Evolutionary conservation across 352 stramenopile species (phyloP).

Genomic region (Pythium rishiriense): DNA sequence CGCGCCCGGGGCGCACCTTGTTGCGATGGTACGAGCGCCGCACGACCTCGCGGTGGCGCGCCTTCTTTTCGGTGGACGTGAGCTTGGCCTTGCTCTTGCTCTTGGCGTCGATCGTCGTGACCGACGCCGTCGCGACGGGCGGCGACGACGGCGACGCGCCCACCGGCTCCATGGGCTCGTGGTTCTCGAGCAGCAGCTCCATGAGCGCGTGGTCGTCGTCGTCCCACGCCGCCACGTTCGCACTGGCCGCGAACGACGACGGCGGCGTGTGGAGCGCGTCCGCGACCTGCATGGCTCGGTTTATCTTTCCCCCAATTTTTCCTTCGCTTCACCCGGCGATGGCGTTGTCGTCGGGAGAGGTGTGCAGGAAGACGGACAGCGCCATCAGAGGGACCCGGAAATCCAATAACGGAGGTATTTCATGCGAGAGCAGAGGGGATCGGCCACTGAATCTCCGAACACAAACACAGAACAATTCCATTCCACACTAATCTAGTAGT

Average conservation of each 20-base stretch:
- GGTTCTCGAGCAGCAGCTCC: slow-evolving; percentile 27
- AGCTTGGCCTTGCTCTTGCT: slow-evolving; percentile 45
- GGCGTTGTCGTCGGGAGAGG: neutral
- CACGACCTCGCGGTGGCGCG: slow-evolving; percentile 68
- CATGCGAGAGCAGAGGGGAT: neutral
- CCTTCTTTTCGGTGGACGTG: slow-evolving; percentile 54
- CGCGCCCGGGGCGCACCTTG: slow-evolving; percentile 60
- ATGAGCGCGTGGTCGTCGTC: slow-evolving; percentile 32
- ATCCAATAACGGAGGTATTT: neutral
- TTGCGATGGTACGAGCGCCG: slow-evolving; percentile 76
- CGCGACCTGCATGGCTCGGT: slow-evolving; percentile 8
- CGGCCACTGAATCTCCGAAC: slow-evolving; percentile 3
- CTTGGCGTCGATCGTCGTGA: slow-evolving; percentile 21
- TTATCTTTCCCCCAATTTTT: neutral
- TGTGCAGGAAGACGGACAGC: neutral
- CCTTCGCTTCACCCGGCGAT: neutral
- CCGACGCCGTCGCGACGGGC: neutral
- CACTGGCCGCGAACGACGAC: neutral
- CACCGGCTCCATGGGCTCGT: neutral
- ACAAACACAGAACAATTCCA: neutral
- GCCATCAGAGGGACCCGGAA: slow-evolving; percentile 6
- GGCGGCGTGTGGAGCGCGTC: neutral
- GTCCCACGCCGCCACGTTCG: slow-evolving; percentile 15
- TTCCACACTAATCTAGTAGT: too few relatives aligned
- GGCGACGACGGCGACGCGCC: neutral